A percentile compares a stretch with the other conserved stretches of the same genome.
Evolutionary conservation across 257 asterid genomes (phyloP).

Genomic region (Hygrophila difformis): DNA sequence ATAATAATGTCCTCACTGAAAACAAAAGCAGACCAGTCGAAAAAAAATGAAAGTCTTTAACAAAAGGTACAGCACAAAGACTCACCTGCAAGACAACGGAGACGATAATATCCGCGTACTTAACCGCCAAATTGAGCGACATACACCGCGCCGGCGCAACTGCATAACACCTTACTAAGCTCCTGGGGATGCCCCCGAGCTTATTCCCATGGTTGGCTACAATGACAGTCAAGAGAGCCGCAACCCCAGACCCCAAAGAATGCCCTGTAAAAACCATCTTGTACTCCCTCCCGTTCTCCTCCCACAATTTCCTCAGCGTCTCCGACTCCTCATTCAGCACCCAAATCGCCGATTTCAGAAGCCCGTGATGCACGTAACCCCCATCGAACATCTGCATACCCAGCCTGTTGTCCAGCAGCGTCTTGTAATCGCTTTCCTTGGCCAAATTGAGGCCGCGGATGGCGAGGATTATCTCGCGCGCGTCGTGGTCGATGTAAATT

Average conservation of each 20-base stretch:
- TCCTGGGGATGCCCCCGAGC: slow-evolving; percentile 73
- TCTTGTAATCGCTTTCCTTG: slow-evolving; percentile 69
- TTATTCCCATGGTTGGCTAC: slow-evolving; percentile 64
- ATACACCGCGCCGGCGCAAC: slow-evolving; percentile 53
- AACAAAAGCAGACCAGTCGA: no score
- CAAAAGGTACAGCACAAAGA: no score
- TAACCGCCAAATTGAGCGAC: slow-evolving; percentile 94
- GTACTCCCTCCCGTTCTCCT: slow-evolving; percentile 61
- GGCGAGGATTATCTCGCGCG: slow-evolving; percentile 68
- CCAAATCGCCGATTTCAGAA: slow-evolving; percentile 84
- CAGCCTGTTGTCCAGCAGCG: slow-evolving; percentile 62
- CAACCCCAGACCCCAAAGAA: slow-evolving; percentile 94
- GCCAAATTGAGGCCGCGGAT: slow-evolving; percentile 71
- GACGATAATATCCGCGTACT: slow-evolving; percentile 73
- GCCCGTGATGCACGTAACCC: slow-evolving; percentile 86
- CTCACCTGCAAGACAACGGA: slow-evolving; percentile 90
- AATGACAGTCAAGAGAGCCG: slow-evolving; percentile 57
- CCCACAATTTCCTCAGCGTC: slow-evolving; percentile 54
- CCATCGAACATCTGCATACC: slow-evolving; percentile 97
- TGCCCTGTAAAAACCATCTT: slow-evolving; percentile 84
- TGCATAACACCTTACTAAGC: slow-evolving; percentile 59
- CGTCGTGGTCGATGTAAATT: slow-evolving; percentile 67
- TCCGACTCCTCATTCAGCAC: slow-evolving; percentile 63
- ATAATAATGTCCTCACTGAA: no score
- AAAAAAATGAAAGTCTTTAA: no score